Conservation (phyloP, 2,329 filamentous ascomycete species). For the Colletotrichum abscissum region DNA sequence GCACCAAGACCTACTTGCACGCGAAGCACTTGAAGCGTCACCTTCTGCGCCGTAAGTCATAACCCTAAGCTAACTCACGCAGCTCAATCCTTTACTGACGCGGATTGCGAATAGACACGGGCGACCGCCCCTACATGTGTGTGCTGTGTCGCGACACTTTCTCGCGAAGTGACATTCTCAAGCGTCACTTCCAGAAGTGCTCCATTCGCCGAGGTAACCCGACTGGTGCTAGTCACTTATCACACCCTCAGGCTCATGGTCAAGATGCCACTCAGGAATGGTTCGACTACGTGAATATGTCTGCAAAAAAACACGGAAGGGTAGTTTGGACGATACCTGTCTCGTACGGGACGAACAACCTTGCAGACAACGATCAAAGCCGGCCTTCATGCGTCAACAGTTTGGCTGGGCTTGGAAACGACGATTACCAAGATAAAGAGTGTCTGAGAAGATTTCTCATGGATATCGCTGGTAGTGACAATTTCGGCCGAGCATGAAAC, state of each 20-base stretch:
- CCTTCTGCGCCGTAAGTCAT: slow-evolving; percentile 88
- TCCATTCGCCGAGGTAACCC: slow-evolving; percentile 96
- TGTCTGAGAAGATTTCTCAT: slow-evolving; percentile 66
- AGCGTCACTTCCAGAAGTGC: slow-evolving; percentile 99
- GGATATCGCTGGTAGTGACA: slow-evolving; percentile 58
- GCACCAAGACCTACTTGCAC: slow-evolving; percentile 97
- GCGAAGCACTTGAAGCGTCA: slow-evolving; percentile 98
- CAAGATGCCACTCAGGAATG: too few species aligned
- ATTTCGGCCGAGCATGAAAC: slow-evolving; percentile 70
- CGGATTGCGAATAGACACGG: slow-evolving; percentile 76
- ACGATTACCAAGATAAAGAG: slow-evolving; percentile 66
- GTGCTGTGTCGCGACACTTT: slow-evolving; percentile 98
- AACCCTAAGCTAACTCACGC: slow-evolving; percentile 6
- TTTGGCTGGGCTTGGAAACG: slow-evolving; percentile 68
- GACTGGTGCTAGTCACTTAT: slow-evolving; percentile 92
- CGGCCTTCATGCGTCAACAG: too few species aligned
- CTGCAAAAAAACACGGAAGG: too few species aligned
- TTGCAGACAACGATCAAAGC: too few species aligned
- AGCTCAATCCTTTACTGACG: slow-evolving; percentile 29
- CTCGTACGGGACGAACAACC: too few species aligned
- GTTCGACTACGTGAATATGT: too few species aligned
- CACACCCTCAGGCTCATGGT: slow-evolving; percentile 90
- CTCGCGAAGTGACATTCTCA: slow-evolving; percentile 96
- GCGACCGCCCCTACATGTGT: slow-evolving; percentile 98
- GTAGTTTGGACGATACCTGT: too few species aligned